These are phyloP conservation scores for Colletotrichum euphorbiae DNA, from an alignment of 2,329 filamentous ascomycete genomes.

Conservation along the genomic window DNA sequence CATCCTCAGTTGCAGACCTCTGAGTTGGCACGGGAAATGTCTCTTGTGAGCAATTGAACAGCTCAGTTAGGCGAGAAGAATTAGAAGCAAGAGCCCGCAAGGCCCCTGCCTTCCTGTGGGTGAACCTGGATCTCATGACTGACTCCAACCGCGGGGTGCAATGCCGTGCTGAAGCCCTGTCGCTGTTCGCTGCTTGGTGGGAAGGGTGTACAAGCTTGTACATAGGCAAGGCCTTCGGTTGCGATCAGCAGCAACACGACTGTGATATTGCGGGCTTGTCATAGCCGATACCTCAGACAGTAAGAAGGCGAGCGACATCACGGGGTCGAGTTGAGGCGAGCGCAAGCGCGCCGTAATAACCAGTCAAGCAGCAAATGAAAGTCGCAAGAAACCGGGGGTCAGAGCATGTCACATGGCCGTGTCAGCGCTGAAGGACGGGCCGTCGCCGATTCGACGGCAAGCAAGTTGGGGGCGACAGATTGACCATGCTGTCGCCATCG, in stretches of 20 bases:
- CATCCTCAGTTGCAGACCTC: constrained; percentile 15
- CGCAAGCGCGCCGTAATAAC: constrained; percentile 28
- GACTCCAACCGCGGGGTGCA: constrained; percentile 23
- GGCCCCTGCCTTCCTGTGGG: constrained; percentile 21
- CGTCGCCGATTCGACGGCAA: constrained; percentile 39
- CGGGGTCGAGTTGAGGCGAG: constrained; percentile 44
- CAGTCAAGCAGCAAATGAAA: constrained; percentile 35
- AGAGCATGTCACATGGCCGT: constrained; percentile 42
- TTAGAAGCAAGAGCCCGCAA: constrained; percentile 8
- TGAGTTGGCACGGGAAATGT: constrained; percentile 33
- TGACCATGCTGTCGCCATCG: constrained; percentile 36
- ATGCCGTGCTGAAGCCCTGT: constrained; percentile 17
- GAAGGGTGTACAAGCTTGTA: neutral
- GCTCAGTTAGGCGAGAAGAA: constrained; percentile 1
- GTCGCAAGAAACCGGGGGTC: constrained; percentile 28
- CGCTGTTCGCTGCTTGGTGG: constrained; percentile 14
- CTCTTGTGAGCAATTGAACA: constrained; percentile 33
- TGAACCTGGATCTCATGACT: constrained; percentile 29
- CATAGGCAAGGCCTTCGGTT: neutral
- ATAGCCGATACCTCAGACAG: constrained; percentile 4
- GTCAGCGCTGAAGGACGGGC: constrained; percentile 39
- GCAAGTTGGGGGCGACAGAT: constrained; percentile 32
- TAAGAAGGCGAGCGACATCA: constrained; percentile 41
- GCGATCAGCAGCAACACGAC: constrained; percentile 22
- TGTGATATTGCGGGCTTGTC: constrained; percentile 7